These are phyloP conservation scores for Rubroshorea leprosula DNA, from an alignment of 345 rosid species.

Conservation along the genomic window DNA sequence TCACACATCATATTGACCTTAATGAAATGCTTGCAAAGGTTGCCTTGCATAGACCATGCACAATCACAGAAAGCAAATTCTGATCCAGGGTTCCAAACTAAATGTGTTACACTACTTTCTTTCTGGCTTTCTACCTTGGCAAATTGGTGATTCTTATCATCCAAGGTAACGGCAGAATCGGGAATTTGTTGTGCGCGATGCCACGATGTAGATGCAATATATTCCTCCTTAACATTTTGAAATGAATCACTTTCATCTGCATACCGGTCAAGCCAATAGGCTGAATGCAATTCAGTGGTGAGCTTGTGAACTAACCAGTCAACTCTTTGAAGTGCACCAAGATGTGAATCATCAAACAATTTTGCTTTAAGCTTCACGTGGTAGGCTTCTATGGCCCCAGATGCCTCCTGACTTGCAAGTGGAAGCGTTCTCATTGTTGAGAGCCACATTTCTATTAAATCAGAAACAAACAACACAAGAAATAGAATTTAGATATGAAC, in stretches of 20 bases:
- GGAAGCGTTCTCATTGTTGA: slow-evolving; percentile 72
- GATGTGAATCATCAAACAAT: slow-evolving; percentile 89
- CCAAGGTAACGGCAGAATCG: slow-evolving; percentile 65
- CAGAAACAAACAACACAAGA: neutral
- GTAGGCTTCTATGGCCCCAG: slow-evolving; percentile 95
- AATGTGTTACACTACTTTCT: slow-evolving; percentile 36
- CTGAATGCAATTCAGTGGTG: slow-evolving; percentile 84
- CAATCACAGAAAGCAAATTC: slow-evolving; percentile 90
- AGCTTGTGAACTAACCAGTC: slow-evolving; percentile 97
- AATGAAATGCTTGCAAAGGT: slow-evolving; percentile 88
- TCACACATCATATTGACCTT: slow-evolving; percentile 72
- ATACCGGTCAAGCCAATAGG: slow-evolving; percentile 88
- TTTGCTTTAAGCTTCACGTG: slow-evolving; percentile 84
- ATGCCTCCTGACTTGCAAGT: slow-evolving; percentile 95
- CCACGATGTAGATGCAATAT: slow-evolving; percentile 91
- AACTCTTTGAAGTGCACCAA: slow-evolving; percentile 83
- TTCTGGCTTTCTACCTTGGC: slow-evolving; percentile 70
- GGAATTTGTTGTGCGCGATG: slow-evolving; percentile 81
- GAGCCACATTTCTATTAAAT: slow-evolving; percentile 84
- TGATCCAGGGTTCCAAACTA: slow-evolving; percentile 95
- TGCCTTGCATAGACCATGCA: slow-evolving; percentile 87
- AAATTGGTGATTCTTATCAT: slow-evolving; percentile 34
- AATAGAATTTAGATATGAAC: slow-evolving; percentile 4
- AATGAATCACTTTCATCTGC: slow-evolving; percentile 93
- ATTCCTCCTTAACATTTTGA: slow-evolving; percentile 83